Conservation (phyloP, 2,329 filamentous ascomycete species). For the Aspergillus versicolor region DNA sequence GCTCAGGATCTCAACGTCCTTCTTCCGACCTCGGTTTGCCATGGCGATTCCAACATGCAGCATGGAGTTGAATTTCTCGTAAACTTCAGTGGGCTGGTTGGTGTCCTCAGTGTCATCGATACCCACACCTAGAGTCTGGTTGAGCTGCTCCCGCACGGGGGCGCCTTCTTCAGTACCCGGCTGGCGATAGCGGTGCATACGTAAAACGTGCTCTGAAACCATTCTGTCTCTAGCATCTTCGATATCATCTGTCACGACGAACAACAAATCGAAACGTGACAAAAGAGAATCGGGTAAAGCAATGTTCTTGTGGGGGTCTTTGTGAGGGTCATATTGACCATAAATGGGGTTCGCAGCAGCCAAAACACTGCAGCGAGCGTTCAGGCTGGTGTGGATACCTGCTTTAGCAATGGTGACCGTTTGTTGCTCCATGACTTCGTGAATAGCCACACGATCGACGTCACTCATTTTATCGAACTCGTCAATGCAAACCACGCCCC, state of each 20-base stretch:
- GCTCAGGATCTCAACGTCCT: constrained; percentile 82
- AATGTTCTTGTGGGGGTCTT: constrained; percentile 98
- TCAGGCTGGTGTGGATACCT: constrained; percentile 95
- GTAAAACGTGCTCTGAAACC: constrained; percentile 92
- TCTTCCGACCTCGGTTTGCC: constrained; percentile 69
- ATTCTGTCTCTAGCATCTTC: constrained; percentile 88
- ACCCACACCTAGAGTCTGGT: constrained; percentile 83
- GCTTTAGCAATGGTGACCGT: constrained; percentile 99
- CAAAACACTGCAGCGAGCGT: constrained; percentile 93
- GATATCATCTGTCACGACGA: constrained; percentile 97
- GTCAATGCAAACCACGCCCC: constrained; percentile 97
- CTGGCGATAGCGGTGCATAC: constrained; percentile 94
- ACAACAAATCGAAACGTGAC: constrained; percentile 97
- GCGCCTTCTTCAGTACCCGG: constrained; percentile 91
- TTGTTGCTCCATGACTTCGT: constrained; percentile 99
- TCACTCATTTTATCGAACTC: constrained; percentile 99
- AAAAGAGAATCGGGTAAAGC: constrained; percentile 93
- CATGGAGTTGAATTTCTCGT: constrained; percentile 95
- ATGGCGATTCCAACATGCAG: constrained; percentile 88
- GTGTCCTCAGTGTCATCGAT: constrained; percentile 72
- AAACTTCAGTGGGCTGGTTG: constrained; percentile 78
- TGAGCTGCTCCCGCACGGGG: constrained; percentile 82
- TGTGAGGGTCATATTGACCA: constrained; percentile 97
- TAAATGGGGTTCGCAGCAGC: constrained; percentile 97
- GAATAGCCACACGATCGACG: constrained; percentile 94